Conservation (phyloP, 176 grass and related monocot genomes). For the Tillandsia fasciculata region DNA sequence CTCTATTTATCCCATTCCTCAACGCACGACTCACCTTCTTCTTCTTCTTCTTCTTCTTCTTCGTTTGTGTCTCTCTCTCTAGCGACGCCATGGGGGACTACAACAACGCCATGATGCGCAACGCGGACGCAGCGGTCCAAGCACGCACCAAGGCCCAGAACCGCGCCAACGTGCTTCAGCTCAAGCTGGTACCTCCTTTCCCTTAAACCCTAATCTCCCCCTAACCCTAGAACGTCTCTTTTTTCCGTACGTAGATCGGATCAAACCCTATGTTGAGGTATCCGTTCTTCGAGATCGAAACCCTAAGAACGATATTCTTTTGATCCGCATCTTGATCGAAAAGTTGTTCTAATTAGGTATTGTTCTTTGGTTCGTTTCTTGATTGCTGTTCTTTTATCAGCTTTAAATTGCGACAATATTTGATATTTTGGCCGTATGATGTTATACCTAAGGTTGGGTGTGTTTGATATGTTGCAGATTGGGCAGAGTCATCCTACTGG, state of each 20-base stretch:
- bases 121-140: conserved; percentile 50
- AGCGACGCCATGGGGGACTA: conserved; percentile 57
- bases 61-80: background rate
- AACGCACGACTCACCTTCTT: background rate
- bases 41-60: background rate
- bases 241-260: background rate
- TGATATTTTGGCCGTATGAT: background rate
- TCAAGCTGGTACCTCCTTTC: conserved; percentile 53
- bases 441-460: conserved; percentile 1
- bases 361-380: conserved; percentile 1
- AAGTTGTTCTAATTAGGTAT: conserved; percentile 4
- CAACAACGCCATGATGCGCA: conserved; percentile 59
- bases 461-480: conserved; percentile 42
- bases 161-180: conserved; percentile 76
- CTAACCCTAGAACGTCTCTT: background rate
- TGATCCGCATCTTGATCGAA: background rate
- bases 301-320: background rate
- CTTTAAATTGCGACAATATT: background rate
- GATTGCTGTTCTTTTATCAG: background rate
- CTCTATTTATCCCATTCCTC: background rate
- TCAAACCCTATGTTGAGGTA: background rate
- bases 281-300: background rate
- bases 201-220: conserved; percentile 37
- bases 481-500: conserved; percentile 81
- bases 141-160: conserved; percentile 59